These are phyloP conservation scores for Kodamaea arcana DNA, from an alignment of 1,139 yeast species.

Conservation along the genomic window DNA sequence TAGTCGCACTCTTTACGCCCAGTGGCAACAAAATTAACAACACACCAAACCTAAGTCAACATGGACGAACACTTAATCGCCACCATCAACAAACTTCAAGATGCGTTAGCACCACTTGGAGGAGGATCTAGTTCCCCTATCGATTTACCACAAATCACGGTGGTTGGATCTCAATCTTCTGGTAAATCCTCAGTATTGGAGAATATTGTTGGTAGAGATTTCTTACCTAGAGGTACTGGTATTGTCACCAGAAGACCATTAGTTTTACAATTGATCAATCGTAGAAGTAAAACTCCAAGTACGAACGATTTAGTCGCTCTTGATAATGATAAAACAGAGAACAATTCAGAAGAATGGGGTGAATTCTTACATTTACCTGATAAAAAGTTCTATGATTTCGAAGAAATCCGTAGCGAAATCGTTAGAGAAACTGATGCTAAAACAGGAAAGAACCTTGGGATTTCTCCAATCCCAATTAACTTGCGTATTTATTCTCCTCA, in stretches of 20 bases:
- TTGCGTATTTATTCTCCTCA: slow-evolving; percentile 93
- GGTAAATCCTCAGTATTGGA: slow-evolving; percentile 78
- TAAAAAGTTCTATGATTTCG: slow-evolving; percentile 82
- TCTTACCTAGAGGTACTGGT: slow-evolving; percentile 78
- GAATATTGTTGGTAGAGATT: slow-evolving; percentile 74
- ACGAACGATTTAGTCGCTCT: slow-evolving; percentile 18
- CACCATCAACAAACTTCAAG: slow-evolving; percentile 89
- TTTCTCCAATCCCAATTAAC: slow-evolving; percentile 89
- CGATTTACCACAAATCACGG: slow-evolving; percentile 75
- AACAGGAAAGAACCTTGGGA: slow-evolving; percentile 90
- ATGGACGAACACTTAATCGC: slow-evolving; percentile 92
- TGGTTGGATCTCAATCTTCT: slow-evolving; percentile 76
- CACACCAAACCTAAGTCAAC: slow-evolving; percentile 8
- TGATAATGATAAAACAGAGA: slow-evolving; percentile 39
- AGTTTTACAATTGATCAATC: slow-evolving; percentile 67
- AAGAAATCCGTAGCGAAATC: slow-evolving; percentile 86
- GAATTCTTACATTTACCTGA: slow-evolving; percentile 92
- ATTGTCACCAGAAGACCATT: slow-evolving; percentile 78
- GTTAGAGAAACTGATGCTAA: slow-evolving; percentile 91
- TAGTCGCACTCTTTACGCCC: too few species aligned
- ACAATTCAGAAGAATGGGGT: slow-evolving; percentile 95
- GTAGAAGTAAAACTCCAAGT: slow-evolving; percentile 43
- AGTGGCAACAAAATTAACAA: background rate
- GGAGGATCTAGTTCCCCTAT: slow-evolving; percentile 80
- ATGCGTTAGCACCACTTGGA: slow-evolving; percentile 91